Base-by-base conservation (phyloP, 2,329 filamentous ascomycete genomes). In the Herpotrichia juniperi region DNA sequence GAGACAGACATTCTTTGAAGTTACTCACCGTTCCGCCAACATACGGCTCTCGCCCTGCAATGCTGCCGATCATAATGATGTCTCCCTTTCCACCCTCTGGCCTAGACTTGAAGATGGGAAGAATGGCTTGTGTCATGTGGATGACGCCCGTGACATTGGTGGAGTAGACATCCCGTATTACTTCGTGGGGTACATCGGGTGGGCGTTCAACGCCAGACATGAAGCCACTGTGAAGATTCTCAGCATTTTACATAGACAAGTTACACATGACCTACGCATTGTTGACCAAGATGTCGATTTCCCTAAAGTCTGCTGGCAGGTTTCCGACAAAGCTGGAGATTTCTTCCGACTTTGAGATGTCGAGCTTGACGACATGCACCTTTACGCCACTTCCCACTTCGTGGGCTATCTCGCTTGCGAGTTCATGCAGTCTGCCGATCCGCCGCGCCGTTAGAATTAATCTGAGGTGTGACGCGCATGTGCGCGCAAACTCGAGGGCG, bases 91-190 rank as follows among this genome's bases (percentile, higher is more conserved):
- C 92, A 49, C 89, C 88, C 43, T 93, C 82, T 12, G 71, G 55
- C 54, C 78, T 63, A 64, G 82, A 81, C 74, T 90, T 88, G 81
- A 93, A 94, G 68, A 91, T 86, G 39, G 88, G 85, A 16, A 97
- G 75, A 42, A 96, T 79, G 21, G 89, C 90, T 78, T 97, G 93
- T 1, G 93, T 97, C 88, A 97, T 90, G 78, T 94, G 90, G 78
- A 97, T 93, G 40, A 97, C 81, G 4, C 93, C 93, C 0, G 87
- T 93, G 46, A 97, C 92, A 71, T 97, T 97, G 45, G 93, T 97
- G 39, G 84, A 79, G 69, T 96, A 90, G 88, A 97, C 96, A 70
- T 87, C 66, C 60, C 88, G 81, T 61, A 96, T 88, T 74, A 97
- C 92, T 49, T 88, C 85, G 62, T 88, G 82, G 6, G 82, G 83